These are phyloP conservation scores for Ceratobasidium sp. DNA, from an alignment of 1,284 basidiomycete genomes.

Conservation along the genomic window DNA sequence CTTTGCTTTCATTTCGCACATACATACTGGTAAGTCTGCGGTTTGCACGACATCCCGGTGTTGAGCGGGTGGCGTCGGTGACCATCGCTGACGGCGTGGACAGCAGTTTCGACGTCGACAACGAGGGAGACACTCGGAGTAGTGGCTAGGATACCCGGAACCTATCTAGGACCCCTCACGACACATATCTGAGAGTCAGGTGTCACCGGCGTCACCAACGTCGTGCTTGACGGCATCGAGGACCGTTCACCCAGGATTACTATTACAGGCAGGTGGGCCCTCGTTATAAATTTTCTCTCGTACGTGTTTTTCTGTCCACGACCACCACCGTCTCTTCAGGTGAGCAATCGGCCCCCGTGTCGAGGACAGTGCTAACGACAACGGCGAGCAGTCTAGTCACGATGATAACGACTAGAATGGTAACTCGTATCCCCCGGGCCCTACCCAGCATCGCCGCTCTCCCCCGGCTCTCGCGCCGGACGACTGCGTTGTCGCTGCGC, in stretches of 20 bases:
- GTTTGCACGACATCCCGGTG: neutral
- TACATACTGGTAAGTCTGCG: conserved; percentile 2
- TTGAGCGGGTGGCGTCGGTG: neutral
- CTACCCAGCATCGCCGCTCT: neutral
- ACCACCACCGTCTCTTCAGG: conserved; percentile 23
- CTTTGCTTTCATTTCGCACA: too few relatives aligned
- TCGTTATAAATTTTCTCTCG: conserved; percentile 39
- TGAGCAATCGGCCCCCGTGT: conserved; percentile 2
- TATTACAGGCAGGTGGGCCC: conserved; percentile 45
- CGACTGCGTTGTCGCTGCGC: conserved; percentile 31
- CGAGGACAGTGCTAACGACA: conserved; percentile 16
- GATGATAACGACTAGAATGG: conserved; percentile 18
- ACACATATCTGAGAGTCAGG: neutral
- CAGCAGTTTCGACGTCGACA: neutral
- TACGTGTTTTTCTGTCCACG: conserved; percentile 34
- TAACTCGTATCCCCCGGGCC: conserved; percentile 22
- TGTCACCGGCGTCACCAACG: conserved; percentile 16
- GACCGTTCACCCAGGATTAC: conserved; percentile 40
- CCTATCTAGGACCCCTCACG: too few relatives aligned
- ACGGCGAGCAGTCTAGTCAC: conserved; percentile 10
- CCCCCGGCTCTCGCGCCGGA: conserved; percentile 24
- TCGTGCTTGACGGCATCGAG: conserved; percentile 45
- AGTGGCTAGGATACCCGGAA: too few relatives aligned
- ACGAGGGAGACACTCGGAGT: neutral
- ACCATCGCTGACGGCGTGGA: conserved; percentile 2